phyloP scores from a whole-genome alignment of 352 stramenopile species.

The Phytophthora fragariae region DNA sequence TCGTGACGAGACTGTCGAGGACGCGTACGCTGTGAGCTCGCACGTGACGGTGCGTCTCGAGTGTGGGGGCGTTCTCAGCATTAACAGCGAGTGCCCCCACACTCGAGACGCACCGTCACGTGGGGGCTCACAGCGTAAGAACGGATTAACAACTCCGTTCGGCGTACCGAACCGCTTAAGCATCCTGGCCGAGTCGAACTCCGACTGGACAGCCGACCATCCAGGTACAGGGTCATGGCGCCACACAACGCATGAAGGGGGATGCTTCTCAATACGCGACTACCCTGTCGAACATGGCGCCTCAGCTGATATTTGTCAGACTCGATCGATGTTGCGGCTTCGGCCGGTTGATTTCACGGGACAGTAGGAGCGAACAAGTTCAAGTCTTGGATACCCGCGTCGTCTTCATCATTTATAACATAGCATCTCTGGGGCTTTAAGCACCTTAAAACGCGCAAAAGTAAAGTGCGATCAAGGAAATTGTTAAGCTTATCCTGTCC shows the following conservation, averaged over 20 bases:
- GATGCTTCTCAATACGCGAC: constrained; percentile 2
- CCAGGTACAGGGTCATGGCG: neutral
- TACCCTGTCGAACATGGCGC: neutral
- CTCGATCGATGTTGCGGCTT: constrained; percentile 1
- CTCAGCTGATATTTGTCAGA: neutral
- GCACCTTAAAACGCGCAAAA: no score
- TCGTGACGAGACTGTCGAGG: constrained; percentile 7
- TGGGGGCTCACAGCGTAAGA: constrained; percentile 6
- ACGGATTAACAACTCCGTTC: no score
- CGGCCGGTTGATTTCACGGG: neutral
- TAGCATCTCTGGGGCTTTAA: no score
- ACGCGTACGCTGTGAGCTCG: constrained; percentile 14
- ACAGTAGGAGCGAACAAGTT: neutral
- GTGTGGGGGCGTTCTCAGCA: neutral
- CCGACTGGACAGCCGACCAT: neutral
- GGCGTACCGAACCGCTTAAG: constrained; percentile 8
- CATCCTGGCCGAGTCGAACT: constrained; percentile 9
- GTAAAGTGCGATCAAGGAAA: no score
- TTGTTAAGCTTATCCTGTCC: neutral
- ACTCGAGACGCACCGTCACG: constrained; percentile 5
- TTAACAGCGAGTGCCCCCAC: constrained; percentile 1
- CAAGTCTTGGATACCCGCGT: no score
- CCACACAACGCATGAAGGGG: constrained; percentile 3
- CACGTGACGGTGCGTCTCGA: constrained; percentile 6
- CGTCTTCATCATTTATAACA: neutral